Evolutionary conservation across 1,284 basidiomycete genomes (phyloP), one percentile per base, ranked within the genome.

Genomic region (Irpex lacteus): DNA sequence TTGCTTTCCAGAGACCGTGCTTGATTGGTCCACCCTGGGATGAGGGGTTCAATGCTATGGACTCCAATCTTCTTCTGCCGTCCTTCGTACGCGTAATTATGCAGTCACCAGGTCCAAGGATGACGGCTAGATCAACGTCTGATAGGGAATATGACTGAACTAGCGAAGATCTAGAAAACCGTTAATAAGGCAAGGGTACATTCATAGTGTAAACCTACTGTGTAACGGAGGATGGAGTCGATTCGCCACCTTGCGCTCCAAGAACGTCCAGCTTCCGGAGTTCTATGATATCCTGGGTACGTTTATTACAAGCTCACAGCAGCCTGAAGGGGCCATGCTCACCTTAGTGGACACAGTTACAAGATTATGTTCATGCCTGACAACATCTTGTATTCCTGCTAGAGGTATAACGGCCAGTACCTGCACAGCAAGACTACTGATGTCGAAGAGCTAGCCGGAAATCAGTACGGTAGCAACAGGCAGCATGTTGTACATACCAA

Each of bases 311-410:
- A 26, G 38, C 34, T n/a, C 2, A 3, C 18, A 9, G 3, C 53
- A 50, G n/a, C n/a, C 53, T 49, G 34, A 32, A 4, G 2, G 6
- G 13, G 9, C 7, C 4, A 7, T 13, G 5, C 71, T 58, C 67
- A 84, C 83, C 69, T 77, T 69, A 65, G 76, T 81, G n/a, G 76
- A 68, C n/a, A 81, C 67, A 9, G 74, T 75, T 69, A 80, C 82
- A 1, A 72, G 71, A 5, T 75, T 71, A 62, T 78, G 72, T 56
- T 76, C 74, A 11, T 80, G 68, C 80, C 82, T 85, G 26, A 70
- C 64, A 1, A 76, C 70, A 58, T 79, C 73, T 49, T 72, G 67
- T 44, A 85, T 68, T 3, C 69, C 72, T 19, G 63, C 19, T 7
- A 74, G 60, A 0, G 72, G 49, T 8, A 66, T 63, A 5, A 66